Evolutionary conservation across 805 yeast genomes (phyloP), one percentile per base, ranked within the genome.

Genomic region (Candida nanaspora): DNA sequence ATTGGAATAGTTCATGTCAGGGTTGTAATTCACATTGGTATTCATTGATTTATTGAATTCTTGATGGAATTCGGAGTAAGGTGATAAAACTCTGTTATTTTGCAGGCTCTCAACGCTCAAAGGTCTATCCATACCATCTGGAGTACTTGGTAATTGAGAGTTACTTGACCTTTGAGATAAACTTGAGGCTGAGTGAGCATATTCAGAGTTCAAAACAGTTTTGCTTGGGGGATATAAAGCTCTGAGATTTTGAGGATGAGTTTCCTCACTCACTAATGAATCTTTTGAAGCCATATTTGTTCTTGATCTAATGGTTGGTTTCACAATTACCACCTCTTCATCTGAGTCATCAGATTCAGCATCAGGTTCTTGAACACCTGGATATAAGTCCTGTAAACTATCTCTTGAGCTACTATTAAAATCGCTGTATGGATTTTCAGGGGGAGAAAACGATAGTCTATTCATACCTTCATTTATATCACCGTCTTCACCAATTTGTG

Each of bases 41-140:
- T 55, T 49, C 47, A 61, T 50, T 2, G 64, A 50, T 22, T 48
- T 50, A 18, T 50, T 53, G 41, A 52, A 57, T 29, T 60, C 53
- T 11, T 49, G 48, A 39, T 61, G 56, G 51, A 61, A 62, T 22
- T 55, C 64, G 2, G 65, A 52, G 44, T 60, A 62, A 33, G 69
- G 68, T 1, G 68, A 63, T 21, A 62, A 37, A 8, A 49, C 50
- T 33, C 65, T 42, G 16, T 48, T 47, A 10, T 37, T 33, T 2
- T 26, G 16, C 25, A 34, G n/a, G 19, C 25, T 26, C 6, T 35
- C 38, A 18, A 26, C 19, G 15, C 31, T 35, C 3, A 11, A 3
- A 19, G 38, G 38, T n/a, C 38, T 22, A 3, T 35, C 19, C 3
- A 18, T 14, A 16, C 20, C 37, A 13, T 23, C 25, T 21, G 36